These are phyloP conservation scores for Parasitella parasitica DNA, from an alignment of 371 early-diverging fungal species.

Conservation along the genomic window DNA sequence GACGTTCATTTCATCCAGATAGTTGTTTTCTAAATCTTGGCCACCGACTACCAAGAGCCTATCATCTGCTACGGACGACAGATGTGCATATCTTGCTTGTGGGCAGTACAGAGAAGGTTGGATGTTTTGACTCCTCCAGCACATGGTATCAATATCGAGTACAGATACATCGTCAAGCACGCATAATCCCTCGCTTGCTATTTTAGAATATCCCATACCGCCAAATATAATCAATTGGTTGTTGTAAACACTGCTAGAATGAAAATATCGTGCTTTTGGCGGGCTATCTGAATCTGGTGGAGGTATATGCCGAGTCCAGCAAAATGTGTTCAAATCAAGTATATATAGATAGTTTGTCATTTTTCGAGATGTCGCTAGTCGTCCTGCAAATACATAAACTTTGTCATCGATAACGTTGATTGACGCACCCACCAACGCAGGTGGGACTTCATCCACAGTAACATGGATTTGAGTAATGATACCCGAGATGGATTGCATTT, in stretches of 20 bases:
- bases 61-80: slow-evolving; percentile 62
- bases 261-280: slow-evolving; percentile 70
- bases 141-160: slow-evolving; percentile 63
- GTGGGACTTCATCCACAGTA: slow-evolving; percentile 75
- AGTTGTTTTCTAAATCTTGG: slow-evolving; percentile 78
- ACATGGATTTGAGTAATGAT: slow-evolving; percentile 64
- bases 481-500: slow-evolving; percentile 67
- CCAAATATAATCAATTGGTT: slow-evolving; percentile 57
- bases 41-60: slow-evolving; percentile 75
- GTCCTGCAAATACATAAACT: slow-evolving; percentile 75
- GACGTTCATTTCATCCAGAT: slow-evolving; percentile 77
- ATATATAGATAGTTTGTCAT: slow-evolving; percentile 70
- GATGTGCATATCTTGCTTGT: slow-evolving; percentile 80
- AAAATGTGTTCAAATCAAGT: slow-evolving; percentile 59
- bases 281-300: slow-evolving; percentile 39
- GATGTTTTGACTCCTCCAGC: slow-evolving; percentile 58
- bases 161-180: slow-evolving; percentile 75
- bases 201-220: slow-evolving; percentile 57
- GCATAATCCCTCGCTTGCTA: slow-evolving; percentile 30
- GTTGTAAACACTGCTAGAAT: slow-evolving; percentile 66
- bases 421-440: slow-evolving; percentile 74
- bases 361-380: slow-evolving; percentile 62
- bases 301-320: slow-evolving; percentile 57
- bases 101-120: slow-evolving; percentile 58
- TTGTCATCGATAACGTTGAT: slow-evolving; percentile 63